Base-by-base conservation (phyloP, 306 rosid genomes). In the Cucurbita ficifolia region DNA sequence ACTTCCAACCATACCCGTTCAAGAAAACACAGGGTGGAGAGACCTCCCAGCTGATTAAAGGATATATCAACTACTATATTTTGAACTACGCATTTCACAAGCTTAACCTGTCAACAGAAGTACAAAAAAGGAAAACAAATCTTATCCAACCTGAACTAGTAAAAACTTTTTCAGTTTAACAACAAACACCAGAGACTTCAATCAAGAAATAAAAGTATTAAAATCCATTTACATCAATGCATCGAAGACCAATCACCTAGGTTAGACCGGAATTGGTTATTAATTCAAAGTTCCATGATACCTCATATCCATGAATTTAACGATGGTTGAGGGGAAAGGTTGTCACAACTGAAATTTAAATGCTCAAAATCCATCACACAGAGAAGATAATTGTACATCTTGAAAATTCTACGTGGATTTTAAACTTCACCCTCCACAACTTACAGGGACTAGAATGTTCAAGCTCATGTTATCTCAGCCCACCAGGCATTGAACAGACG, bases 31-130 rank as follows among this genome's bases (percentile, higher is more conserved):
- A 89, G 85, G 7, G 93, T 91, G 84, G 86, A 82, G 74, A 91
- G 93, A 79, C 96, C 97, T 77, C 97, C 97, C 79, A 91, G 77
- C 83, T 91, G 97, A 83, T 91, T 89, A 91, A 87, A 91, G 57
- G 97, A 91, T 70, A 91, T 87, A 81, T 91, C 97, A 61, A 91
- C 93, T n/a, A 89, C 85, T 45, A 87, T 84, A 84, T 89, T 78
- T 82, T 89, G 88, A 76, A 91, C 87, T 72, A 91, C 75, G 79
- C 96, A 91, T 80, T 91, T 91, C 51, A 91, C 91, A 78, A 91
- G 96, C 87, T 89, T 91, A 82, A 91, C 97, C 96, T 91, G 91
- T 88, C 76, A 72, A 71, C 50, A 75, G 63, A 79, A 58, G 74
- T 8, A 70, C 65, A 22, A 56, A 40, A 9, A 36, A 10, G 68